phyloP scores from a whole-genome alignment of 805 yeast genomes.

The Dipodascus albidus region DNA sequence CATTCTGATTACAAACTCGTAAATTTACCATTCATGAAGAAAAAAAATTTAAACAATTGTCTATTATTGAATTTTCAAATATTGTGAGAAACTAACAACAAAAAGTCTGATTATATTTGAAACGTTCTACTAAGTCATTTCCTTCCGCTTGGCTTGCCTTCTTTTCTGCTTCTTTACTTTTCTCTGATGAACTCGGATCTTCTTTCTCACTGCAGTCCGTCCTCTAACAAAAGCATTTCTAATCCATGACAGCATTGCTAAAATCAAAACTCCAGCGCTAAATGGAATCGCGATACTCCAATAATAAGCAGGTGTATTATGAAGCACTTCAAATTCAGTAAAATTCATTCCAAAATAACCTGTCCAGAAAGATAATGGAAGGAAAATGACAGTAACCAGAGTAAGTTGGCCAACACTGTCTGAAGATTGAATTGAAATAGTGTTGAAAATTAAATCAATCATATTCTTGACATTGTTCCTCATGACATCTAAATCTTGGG shows the following conservation, averaged over 20 bases:
- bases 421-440: conserved; percentile 43
- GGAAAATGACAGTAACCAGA: conserved; percentile 44
- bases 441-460: conserved; percentile 43
- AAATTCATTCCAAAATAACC: conserved; percentile 57
- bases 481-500: conserved; percentile 47
- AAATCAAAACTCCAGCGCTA: conserved; percentile 19
- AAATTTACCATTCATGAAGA: no score
- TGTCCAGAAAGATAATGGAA: conserved; percentile 49
- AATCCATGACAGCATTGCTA: conserved; percentile 18
- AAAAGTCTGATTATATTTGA: no score
- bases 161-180: neutral
- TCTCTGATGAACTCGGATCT: conserved; percentile 14
- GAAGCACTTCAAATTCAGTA: conserved; percentile 30
- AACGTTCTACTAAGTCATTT: neutral
- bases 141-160: conserved; percentile 1
- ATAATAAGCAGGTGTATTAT: conserved; percentile 31
- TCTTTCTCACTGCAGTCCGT: neutral
- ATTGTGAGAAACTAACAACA: no score
- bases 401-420: conserved; percentile 44
- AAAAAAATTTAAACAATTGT: no score
- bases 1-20: no score
- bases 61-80: no score
- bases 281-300: conserved; percentile 37
- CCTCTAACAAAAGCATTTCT: conserved; percentile 1
- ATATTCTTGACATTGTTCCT: conserved; percentile 38